Evolutionary conservation across 1,139 yeast species (phyloP).

Genomic region (Hansenula anomala): DNA sequence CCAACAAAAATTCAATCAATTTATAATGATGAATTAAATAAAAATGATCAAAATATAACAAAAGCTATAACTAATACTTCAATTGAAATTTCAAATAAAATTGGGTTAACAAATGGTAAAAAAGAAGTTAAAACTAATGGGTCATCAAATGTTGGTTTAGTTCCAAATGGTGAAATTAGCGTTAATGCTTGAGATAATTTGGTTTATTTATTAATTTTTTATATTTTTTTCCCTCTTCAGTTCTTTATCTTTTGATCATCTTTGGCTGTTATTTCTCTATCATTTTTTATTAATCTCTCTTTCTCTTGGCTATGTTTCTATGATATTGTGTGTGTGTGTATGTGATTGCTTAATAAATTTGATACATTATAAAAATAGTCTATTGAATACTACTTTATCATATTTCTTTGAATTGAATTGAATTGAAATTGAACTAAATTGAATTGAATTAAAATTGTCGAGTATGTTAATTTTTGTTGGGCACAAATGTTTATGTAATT

Average conservation of each 20-base stretch:
- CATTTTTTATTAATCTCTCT: no score
- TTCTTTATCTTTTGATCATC: not conserved
- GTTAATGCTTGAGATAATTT: not conserved
- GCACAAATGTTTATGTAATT: no score
- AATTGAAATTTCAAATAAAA: constrained; percentile 7
- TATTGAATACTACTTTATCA: not conserved
- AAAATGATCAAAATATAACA: constrained; percentile 5
- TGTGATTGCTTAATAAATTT: not conserved
- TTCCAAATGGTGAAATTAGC: not conserved
- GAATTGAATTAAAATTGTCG: no score
- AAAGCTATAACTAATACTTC: constrained; percentile 15
- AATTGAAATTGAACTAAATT: no score
- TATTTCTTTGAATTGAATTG: no score
- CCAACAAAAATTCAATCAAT: constrained; percentile 4
- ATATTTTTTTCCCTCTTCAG: not conserved
- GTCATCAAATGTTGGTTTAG: not conserved
- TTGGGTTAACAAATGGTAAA: not conserved
- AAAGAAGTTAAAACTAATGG: not conserved
- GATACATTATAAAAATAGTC: no score
- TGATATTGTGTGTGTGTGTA: not conserved
- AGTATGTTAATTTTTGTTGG: no score
- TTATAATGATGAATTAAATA: constrained; percentile 9
- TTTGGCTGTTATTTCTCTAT: no score
- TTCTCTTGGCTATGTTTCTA: no score
- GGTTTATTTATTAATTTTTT: no score